Conservation (phyloP, 352 stramenopile species). For the Phytophthora cryptogea region DNA sequence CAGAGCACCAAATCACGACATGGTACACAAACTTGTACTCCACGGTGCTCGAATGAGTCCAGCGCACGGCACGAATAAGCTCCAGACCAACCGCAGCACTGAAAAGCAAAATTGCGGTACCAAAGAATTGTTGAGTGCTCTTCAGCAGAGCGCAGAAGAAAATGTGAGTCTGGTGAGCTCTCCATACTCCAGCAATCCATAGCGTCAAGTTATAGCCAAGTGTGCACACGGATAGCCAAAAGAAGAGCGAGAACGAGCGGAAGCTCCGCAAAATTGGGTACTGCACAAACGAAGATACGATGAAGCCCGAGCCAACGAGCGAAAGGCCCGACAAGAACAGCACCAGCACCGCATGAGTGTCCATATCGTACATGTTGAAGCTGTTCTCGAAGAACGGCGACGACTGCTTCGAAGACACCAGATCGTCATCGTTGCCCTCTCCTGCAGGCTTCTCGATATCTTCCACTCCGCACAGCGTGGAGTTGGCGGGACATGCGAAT, state of each 20-base stretch:
- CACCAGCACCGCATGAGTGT: conserved; percentile 73
- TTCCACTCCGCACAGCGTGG: conserved; percentile 55
- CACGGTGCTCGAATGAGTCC: conserved; percentile 50
- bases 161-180: conserved; percentile 34
- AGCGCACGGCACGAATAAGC: conserved; percentile 61
- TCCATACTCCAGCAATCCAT: conserved; percentile 60
- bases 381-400: conserved; percentile 63
- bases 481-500: conserved; percentile 71
- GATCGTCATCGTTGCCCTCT: conserved; percentile 24
- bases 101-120: conserved; percentile 62
- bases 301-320: conserved; percentile 66
- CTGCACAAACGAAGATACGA: conserved; percentile 69
- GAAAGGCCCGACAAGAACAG: conserved; percentile 76
- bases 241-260: conserved; percentile 65
- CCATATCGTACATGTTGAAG: conserved; percentile 77
- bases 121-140: conserved; percentile 68
- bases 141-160: conserved; percentile 62
- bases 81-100: conserved; percentile 64
- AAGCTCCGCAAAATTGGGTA: conserved; percentile 60
- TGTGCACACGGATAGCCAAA: conserved; percentile 61
- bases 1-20: conserved; percentile 57
- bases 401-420: conserved; percentile 14
- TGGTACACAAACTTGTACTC: conserved; percentile 68
- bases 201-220: conserved; percentile 65
- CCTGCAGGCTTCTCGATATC: conserved; percentile 7